Conservation (phyloP, 2,329 filamentous ascomycete genomes). For the Cladorrhinum sp. region DNA sequence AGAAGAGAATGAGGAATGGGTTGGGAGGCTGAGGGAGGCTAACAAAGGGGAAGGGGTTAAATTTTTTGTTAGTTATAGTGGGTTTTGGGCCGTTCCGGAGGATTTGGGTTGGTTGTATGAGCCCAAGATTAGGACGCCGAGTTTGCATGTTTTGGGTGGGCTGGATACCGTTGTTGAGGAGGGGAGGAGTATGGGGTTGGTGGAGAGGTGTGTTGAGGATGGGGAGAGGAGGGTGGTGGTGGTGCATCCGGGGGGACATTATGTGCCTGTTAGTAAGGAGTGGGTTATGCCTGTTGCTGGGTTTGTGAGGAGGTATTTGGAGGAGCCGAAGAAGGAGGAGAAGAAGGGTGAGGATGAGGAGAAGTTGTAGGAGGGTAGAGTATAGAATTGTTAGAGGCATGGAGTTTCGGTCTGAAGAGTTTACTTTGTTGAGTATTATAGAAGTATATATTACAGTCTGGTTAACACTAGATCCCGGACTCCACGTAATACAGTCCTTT, state of each 20-base stretch:
- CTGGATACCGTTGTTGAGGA: conserved; percentile 89
- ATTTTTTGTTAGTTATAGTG: conserved; percentile 75
- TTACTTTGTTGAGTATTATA: no score
- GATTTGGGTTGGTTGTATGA: conserved; percentile 69
- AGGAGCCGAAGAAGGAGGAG: conserved; percentile 1
- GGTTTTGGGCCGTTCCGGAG: conserved; percentile 64
- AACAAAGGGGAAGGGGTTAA: conserved; percentile 50
- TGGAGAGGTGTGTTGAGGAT: conserved; percentile 57
- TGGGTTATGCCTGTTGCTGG: conserved; percentile 68
- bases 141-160: conserved; percentile 77
- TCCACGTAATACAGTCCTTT: not conserved
- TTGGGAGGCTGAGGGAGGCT: conserved; percentile 44
- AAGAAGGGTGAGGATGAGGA: not conserved
- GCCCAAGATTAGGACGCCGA: conserved; percentile 71
- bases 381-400: not conserved
- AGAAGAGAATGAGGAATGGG: conserved; percentile 40
- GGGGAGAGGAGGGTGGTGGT: conserved; percentile 45
- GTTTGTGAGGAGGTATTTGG: conserved; percentile 31
- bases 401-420: not conserved
- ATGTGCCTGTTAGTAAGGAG: conserved; percentile 78
- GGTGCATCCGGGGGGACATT: conserved; percentile 85
- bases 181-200: conserved; percentile 61
- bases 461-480: no score
- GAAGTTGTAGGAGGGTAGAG: not conserved
- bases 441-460: no score